Base-by-base conservation (phyloP, 331 rosid species). In the Quercus tomentella region DNA sequence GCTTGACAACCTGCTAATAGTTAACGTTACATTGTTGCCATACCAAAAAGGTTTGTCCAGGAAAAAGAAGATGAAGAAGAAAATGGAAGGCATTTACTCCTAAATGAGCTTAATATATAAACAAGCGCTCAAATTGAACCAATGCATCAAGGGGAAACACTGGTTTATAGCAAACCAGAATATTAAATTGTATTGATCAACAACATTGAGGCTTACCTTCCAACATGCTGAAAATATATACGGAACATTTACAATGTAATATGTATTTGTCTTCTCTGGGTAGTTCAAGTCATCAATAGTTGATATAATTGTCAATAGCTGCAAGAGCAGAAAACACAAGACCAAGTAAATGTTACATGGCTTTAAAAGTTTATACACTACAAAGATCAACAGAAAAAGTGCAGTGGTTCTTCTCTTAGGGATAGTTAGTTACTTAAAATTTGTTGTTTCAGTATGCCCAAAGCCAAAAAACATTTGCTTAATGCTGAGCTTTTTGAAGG, bases 141-240 rank as follows among this genome's bases (percentile, higher is more conserved):
- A 65, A 58, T 26, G 55, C 49, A 79, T 56, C 49, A 23, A 58
- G 70, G 41, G 15, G 5, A 70, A 22, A 23, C 23, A 43, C 14
- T 1, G 2, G 41, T 20, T 20, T 22, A 16, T 26, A 52, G 75
- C 49, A 18, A 12, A 54, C 16, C 80, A 73, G 33, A 26, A 67
- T 79, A 70, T 54, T 11, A 68, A 70, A 73, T 69, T 77, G 76
- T 71, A 61, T 73, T 37, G 84, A 82, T 70, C 70, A 66, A 70
- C 33, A 45, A 78, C 26, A 75, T 78, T 57, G 78, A 63, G 56
- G 72, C 82, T 85, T 79, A 95, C 98, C 98, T 90, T 91, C 99
- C 99, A 95, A 88, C 98, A 95, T 57, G 98, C 88, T 57, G 99
- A 93, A 87, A 95, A 95, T 82, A 95, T 84, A 82, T 91, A 93